These are phyloP conservation scores for Penicillium sp. DNA, from an alignment of 2,329 filamentous ascomycete genomes.

Conservation along the genomic window DNA sequence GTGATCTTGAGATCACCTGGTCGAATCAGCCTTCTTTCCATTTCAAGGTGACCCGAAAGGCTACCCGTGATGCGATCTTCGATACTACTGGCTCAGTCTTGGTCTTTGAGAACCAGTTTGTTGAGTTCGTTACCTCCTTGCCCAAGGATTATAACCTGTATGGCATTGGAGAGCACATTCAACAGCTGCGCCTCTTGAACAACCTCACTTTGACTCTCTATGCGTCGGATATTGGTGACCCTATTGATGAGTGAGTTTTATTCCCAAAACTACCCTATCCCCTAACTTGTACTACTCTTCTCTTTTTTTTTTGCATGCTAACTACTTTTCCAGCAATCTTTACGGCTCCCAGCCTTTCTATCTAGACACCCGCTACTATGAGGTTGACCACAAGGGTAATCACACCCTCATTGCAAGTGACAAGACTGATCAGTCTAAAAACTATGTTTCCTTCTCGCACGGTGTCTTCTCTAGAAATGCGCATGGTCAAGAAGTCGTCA, in stretches of 20 bases:
- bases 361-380: constrained; percentile 73
- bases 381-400: constrained; percentile 51
- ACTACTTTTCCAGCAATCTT: constrained; percentile 52
- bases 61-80: constrained; percentile 65
- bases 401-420: constrained; percentile 55
- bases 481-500: constrained; percentile 70
- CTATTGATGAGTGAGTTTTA: constrained; percentile 42
- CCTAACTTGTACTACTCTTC: not conserved
- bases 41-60: constrained; percentile 57
- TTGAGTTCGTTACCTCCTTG: constrained; percentile 66
- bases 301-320: not conserved
- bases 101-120: constrained; percentile 74
- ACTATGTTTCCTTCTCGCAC: constrained; percentile 68
- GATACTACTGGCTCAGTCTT: constrained; percentile 62
- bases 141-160: constrained; percentile 74
- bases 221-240: constrained; percentile 64
- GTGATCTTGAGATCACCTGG: constrained; percentile 54
- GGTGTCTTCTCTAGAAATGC: constrained; percentile 75
- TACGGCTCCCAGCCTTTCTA: constrained; percentile 79
- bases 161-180: constrained; percentile 71
- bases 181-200: constrained; percentile 67
- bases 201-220: constrained; percentile 69
- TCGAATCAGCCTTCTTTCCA: constrained; percentile 58
- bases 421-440: constrained; percentile 51
- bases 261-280: not conserved